These are phyloP conservation scores for Psilocybe subaeruginosa DNA, from an alignment of 768 basidiomycete genomes.

Conservation along the genomic window DNA sequence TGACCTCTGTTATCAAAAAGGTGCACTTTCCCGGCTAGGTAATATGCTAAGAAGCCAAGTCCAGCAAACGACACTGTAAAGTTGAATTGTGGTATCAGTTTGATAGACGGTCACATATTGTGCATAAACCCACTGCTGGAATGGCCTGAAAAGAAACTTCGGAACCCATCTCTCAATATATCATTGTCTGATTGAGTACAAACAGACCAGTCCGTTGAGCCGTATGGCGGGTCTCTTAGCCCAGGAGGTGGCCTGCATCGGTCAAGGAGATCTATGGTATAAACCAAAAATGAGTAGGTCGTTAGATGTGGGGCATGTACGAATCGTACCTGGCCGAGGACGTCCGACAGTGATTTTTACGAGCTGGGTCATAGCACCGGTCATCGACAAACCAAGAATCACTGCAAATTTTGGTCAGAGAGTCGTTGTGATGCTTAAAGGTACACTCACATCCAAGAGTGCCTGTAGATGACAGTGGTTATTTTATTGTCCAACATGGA, in stretches of 20 bases:
- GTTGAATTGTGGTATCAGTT: neutral
- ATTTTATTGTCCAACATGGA: neutral
- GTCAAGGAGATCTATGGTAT: conserved; percentile 55
- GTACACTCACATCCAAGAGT: conserved; percentile 40
- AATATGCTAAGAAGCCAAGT: conserved; percentile 85
- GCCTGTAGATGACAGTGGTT: conserved; percentile 26
- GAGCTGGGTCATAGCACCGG: conserved; percentile 84
- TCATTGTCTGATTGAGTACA: conserved; percentile 72
- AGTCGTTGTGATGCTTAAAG: neutral
- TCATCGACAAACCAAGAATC: conserved; percentile 71
- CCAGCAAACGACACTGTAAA: conserved; percentile 87
- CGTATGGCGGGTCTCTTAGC: conserved; percentile 68
- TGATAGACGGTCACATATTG: neutral
- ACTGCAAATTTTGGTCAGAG: conserved; percentile 39
- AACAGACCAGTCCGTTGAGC: conserved; percentile 72
- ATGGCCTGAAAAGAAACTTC: conserved; percentile 93
- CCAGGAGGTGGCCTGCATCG: conserved; percentile 74
- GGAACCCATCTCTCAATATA: conserved; percentile 81
- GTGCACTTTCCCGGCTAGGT: conserved; percentile 91
- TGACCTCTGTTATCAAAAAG: conserved; percentile 84
- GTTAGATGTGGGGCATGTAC: neutral
- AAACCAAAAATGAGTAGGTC: neutral
- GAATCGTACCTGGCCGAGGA: conserved; percentile 73
- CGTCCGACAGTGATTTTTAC: conserved; percentile 88
- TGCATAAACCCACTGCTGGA: conserved; percentile 67